phyloP scores from a whole-genome alignment of 2,329 filamentous ascomycete species.

The Drechslerella coelobrocha region DNA sequence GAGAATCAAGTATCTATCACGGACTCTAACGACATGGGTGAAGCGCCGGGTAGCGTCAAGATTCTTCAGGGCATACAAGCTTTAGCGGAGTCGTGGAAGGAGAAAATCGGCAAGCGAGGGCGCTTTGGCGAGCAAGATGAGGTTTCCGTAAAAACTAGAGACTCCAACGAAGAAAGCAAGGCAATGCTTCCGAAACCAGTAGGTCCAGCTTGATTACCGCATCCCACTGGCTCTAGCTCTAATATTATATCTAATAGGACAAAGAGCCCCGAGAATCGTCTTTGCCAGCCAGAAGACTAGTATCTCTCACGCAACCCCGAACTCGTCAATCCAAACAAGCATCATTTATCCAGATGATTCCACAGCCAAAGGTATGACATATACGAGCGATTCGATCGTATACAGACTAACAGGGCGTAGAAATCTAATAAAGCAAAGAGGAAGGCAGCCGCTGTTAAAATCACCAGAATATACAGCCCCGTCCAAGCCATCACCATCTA shows the following conservation, averaged over 20 bases:
- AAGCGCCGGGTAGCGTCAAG: not conserved
- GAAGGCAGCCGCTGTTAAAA: not conserved
- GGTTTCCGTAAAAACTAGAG: not conserved
- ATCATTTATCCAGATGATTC: slow-evolving; percentile 26
- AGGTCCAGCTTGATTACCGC: too few relatives aligned
- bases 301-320: slow-evolving; percentile 26
- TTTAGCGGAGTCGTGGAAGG: not conserved
- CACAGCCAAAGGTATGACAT: slow-evolving; percentile 38
- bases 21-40: not conserved
- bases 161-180: not conserved
- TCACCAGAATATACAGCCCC: slow-evolving; percentile 1
- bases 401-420: not conserved
- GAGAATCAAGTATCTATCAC: not conserved
- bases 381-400: not conserved
- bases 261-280: not conserved
- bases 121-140: not conserved
- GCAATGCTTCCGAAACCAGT: not conserved
- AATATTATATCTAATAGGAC: not conserved
- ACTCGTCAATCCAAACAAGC: slow-evolving; percentile 10
- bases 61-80: slow-evolving; percentile 1
- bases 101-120: not conserved
- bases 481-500: slow-evolving; percentile 25
- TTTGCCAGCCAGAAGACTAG: not conserved
- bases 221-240: not conserved
- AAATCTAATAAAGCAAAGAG: slow-evolving; percentile 16